Evolutionary conservation across 1,139 yeast species (phyloP), one percentile per base, ranked within the genome.

Genomic region (Chernovozyma aurita): DNA sequence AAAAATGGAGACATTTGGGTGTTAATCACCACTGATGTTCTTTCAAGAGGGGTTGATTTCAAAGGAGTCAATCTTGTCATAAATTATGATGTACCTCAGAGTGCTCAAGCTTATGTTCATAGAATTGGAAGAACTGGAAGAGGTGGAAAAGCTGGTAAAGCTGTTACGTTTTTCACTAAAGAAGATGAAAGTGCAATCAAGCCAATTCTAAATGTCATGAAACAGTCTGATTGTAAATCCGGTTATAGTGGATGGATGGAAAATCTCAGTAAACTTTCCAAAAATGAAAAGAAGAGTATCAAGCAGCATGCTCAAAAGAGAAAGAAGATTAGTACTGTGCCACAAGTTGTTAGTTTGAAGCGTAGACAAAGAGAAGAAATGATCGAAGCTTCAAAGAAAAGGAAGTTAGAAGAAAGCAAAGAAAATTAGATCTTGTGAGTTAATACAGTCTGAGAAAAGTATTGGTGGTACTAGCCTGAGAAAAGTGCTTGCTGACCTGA

Each of bases 111-210:
- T 0, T 94, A 94, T 57, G 96, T 94, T 31, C 99, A 94, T 60
- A 78, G 99, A 64, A 87, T 94, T 50, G 99, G 99, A 59, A 84
- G 99, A 70, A 92, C 98, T 2, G 99, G 98, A 46, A 82, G 99
- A 70, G 96, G 92, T 34, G 96, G 96, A 1, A 78, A 84, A 46
- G 52, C 64, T 3, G 98, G 98, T 42, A 75, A 73, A 48, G 97
- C 98, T 0, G 78, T 92, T 18, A 94, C 98, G 0, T 83, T 90
- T 47, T 94, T 85, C 66, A 88, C 98, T 18, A 90, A 88, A 55
- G 95, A 86, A 44, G 99, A 94, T 55, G 65, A 76, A 11, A 61
- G 73, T 38, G 78, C 86, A 2, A 73, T 92, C 33, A 85, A 85
- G 56, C 86, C 95, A 9, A 85, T 92, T 26, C 76, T 90, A 29